Base-by-base conservation (phyloP, 139 green algal species). In the Chlorella sp. region DNA sequence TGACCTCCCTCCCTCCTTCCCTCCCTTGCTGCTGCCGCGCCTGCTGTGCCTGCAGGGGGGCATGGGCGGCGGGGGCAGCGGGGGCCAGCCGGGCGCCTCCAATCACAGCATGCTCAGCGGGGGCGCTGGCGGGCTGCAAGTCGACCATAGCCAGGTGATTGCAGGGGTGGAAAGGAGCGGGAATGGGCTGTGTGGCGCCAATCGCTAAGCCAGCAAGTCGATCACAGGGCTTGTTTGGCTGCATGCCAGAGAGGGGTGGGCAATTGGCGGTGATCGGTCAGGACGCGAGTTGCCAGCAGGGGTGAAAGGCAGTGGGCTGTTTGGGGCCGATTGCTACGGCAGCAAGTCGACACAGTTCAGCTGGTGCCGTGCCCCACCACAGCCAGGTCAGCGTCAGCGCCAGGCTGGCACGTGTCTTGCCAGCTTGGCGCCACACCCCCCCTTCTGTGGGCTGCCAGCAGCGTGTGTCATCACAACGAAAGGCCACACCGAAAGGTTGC, bases 291-390 rank as follows among this genome's bases (percentile, higher is more conserved):
- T n/a, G n/a, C n/a, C n/a, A n/a, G n/a, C n/a, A n/a, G n/a, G n/a
- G n/a, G n/a, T n/a, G n/a, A n/a, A n/a, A n/a, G n/a, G n/a, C n/a
- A n/a, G n/a, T n/a, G n/a, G n/a, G n/a, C n/a, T n/a, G n/a, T n/a
- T n/a, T n/a, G n/a, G n/a, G n/a, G n/a, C n/a, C n/a, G n/a, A n/a
- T n/a, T n/a, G n/a, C n/a, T n/a, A n/a, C n/a, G n/a, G n/a, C n/a
- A n/a, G n/a, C n/a, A n/a, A n/a, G n/a, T n/a, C n/a, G n/a, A n/a
- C n/a, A n/a, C n/a, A n/a, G n/a, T n/a, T n/a, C n/a, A n/a, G n/a
- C n/a, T n/a, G n/a, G n/a, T n/a, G n/a, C n/a, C n/a, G n/a, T 82
- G 77, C 77, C 57, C 37, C 37, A 82, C 37, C 77, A 76, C 68
- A 36, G 16, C 37, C 77, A 82, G 77, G 77, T 82, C 37, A 0